phyloP scores from a whole-genome alignment of 2,329 filamentous ascomycete species.

The Aspergillus sp. region DNA sequence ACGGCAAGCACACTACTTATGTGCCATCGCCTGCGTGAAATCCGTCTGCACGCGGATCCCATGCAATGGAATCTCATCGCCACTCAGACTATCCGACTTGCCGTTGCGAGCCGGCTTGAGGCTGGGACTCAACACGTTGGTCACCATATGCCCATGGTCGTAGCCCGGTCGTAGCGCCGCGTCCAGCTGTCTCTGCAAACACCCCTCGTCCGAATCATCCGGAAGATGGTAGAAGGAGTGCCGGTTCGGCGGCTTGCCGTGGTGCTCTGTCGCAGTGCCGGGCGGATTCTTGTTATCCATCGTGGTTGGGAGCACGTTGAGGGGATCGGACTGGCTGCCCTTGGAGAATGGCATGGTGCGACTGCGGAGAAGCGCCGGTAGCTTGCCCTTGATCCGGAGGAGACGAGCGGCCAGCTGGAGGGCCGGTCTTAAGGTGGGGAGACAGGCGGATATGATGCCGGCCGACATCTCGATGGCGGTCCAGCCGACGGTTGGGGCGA shows the following conservation, averaged over 20 bases:
- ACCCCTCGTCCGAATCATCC: conserved; percentile 10
- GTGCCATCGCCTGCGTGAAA: conserved; percentile 10
- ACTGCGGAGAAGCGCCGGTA: conserved; percentile 15
- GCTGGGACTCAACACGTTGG: conserved; percentile 12
- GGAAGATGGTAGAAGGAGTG: conserved; percentile 22
- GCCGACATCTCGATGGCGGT: conserved; percentile 31
- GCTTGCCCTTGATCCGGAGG: conserved; percentile 16
- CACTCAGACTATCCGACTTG: conserved; percentile 8
- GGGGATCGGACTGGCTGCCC: conserved; percentile 1
- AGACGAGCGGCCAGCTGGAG: conserved; percentile 19
- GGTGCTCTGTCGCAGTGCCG: background rate
- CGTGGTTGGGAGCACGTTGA: background rate
- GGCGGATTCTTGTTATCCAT: background rate
- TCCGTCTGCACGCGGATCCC: conserved; percentile 22
- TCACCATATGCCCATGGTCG: conserved; percentile 16
- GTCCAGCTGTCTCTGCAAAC: conserved; percentile 5
- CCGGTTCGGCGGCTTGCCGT: conserved; percentile 5
- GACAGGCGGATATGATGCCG: conserved; percentile 28
- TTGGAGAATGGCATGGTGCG: conserved; percentile 6
- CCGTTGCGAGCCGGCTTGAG: background rate
- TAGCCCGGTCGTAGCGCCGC: conserved; percentile 20
- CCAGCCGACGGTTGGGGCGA: conserved; percentile 29
- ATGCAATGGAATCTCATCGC: conserved; percentile 21
- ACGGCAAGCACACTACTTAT: no score
- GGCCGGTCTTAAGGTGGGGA: conserved; percentile 27